phyloP scores from a whole-genome alignment of 345 rosid genomes.

The Eucalyptus rudis region DNA sequence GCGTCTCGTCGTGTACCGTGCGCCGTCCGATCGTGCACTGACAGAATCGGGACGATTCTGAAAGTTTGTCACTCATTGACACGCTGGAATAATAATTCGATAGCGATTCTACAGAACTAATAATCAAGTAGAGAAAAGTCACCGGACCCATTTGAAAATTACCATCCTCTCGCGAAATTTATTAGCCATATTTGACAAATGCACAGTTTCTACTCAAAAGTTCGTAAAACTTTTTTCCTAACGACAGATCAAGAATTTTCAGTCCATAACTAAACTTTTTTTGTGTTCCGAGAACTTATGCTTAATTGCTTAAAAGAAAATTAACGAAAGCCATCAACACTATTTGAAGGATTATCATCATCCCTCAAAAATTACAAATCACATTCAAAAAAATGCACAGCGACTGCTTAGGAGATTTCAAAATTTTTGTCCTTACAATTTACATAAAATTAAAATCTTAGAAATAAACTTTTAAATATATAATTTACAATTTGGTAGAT shows the following conservation, averaged over 20 bases:
- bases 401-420: accelerated
- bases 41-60: not conserved
- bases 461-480: not conserved
- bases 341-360: not conserved
- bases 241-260: not conserved
- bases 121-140: not conserved
- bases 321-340: not conserved
- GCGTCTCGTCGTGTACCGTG: not conserved
- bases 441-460: not conserved
- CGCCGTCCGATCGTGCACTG: not conserved
- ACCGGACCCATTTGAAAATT: not conserved
- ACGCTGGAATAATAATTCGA: not conserved
- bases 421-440: not conserved
- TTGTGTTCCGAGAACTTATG: not conserved
- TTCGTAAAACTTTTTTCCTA: not conserved
- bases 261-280: not conserved
- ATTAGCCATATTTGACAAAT: not conserved
- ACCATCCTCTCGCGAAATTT: not conserved
- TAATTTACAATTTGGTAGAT: not conserved
- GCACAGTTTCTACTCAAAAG: not conserved
- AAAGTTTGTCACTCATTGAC: too few species aligned
- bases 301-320: not conserved
- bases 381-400: not conserved
- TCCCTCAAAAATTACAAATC: not conserved
- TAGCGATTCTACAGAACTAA: not conserved